Evolutionary conservation across 2,329 filamentous ascomycete species (phyloP).

Genomic region (Aspergillus sp.): DNA sequence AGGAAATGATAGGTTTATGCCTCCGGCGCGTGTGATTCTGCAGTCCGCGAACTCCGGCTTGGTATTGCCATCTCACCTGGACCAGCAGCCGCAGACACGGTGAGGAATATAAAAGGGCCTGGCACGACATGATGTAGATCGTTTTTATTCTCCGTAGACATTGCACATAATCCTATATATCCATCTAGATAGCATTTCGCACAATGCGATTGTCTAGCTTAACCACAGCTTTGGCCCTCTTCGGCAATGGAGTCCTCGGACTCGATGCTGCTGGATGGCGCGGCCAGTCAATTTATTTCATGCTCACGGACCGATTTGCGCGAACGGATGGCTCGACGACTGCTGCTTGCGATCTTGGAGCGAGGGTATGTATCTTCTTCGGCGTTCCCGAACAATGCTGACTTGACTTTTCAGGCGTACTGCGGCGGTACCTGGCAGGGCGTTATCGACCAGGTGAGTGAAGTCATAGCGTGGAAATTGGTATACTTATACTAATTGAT

Average conservation of each 20-base stretch:
- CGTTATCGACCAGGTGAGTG: conserved; percentile 48
- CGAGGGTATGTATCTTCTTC: background rate
- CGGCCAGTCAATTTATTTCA: background rate
- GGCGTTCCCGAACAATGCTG: background rate
- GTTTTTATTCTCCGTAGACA: background rate
- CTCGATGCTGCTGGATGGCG: background rate
- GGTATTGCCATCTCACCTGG: background rate
- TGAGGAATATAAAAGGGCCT: background rate
- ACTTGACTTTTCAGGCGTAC: conserved; percentile 40
- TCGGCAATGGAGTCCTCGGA: background rate
- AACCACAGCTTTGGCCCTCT: background rate
- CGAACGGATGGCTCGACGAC: conserved; percentile 47
- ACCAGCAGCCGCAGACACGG: no score
- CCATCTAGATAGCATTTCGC: no score
- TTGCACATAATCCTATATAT: no score
- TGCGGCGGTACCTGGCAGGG: conserved; percentile 68
- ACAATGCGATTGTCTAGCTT: background rate
- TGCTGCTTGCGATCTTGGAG: conserved; percentile 20
- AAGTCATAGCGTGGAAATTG: background rate
- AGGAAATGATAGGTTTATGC: background rate
- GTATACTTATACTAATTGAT: background rate
- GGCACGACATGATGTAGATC: background rate
- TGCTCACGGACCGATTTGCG: conserved; percentile 60
- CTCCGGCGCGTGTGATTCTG: background rate
- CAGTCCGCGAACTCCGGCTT: background rate